phyloP scores from a whole-genome alignment of 2,329 filamentous ascomycete species.

The Venturia aucupariae region DNA sequence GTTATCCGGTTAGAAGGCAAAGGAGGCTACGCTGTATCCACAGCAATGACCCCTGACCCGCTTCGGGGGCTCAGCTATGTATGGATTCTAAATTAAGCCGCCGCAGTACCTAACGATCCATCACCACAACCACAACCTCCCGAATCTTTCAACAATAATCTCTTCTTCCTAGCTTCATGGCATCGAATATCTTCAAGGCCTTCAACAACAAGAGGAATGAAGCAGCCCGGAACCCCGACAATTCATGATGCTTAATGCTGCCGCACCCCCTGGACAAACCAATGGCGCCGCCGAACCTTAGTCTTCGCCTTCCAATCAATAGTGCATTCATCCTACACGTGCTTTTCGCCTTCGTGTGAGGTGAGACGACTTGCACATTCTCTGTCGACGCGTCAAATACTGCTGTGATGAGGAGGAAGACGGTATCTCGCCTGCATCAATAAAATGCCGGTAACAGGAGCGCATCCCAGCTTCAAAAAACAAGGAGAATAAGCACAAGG shows the following conservation, averaged over 20 bases:
- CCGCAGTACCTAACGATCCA: neutral
- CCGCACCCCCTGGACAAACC: neutral
- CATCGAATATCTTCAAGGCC: neutral
- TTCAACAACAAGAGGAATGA: neutral
- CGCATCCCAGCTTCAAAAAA: neutral
- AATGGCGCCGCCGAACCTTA: neutral
- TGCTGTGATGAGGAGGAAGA: no score
- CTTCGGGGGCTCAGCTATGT: neutral
- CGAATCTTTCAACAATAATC: no score
- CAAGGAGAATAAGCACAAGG: neutral
- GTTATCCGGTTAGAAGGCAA: neutral
- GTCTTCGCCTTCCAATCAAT: conserved; percentile 5
- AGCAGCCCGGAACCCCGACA: conserved; percentile 1
- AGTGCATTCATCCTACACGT: neutral
- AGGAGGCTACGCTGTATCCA: neutral
- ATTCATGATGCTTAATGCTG: conserved; percentile 2
- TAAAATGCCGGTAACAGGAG: neutral
- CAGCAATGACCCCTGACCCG: neutral
- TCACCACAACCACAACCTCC: neutral
- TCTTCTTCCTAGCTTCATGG: no score
- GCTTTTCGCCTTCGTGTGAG: neutral
- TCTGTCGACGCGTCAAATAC: neutral
- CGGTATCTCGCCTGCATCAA: neutral
- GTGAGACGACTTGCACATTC: neutral
- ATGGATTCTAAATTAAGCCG: neutral